Conservation (phyloP, 768 basidiomycete species). For the Lenzites betulinus region DNA sequence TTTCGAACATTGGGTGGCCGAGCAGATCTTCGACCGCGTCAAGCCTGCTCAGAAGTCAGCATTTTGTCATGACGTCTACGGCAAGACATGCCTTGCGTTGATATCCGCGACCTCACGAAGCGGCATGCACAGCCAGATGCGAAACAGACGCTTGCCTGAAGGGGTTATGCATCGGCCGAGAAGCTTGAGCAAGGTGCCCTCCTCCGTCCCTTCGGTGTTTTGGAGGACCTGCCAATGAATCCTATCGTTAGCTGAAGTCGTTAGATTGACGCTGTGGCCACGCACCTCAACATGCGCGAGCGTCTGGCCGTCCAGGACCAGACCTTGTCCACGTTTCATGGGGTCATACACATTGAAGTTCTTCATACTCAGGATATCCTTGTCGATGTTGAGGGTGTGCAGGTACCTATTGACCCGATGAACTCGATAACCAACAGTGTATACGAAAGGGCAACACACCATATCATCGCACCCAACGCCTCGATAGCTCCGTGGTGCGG, state of each 20-base stretch:
- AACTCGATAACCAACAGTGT: conserved; percentile 26
- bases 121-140: conserved; percentile 96
- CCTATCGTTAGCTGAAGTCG: background rate
- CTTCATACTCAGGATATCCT: conserved; percentile 91
- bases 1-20: conserved; percentile 73
- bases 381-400: conserved; percentile 92
- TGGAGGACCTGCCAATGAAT: conserved; percentile 59
- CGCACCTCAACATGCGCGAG: conserved; percentile 90
- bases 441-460: conserved; percentile 46
- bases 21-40: conserved; percentile 95
- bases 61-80: background rate
- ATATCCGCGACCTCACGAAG: conserved; percentile 81
- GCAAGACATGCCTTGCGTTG: conserved; percentile 69
- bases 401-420: conserved; percentile 61
- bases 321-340: conserved; percentile 82
- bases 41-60: conserved; percentile 50
- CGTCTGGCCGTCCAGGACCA: conserved; percentile 93
- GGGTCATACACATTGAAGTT: conserved; percentile 99
- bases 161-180: conserved; percentile 87
- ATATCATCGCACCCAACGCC: conserved; percentile 90
- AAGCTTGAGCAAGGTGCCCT: conserved; percentile 84
- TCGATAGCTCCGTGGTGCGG: conserved; percentile 69
- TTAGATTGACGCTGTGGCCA: too few relatives aligned
- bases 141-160: conserved; percentile 93
- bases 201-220: conserved; percentile 92